Base-by-base conservation (phyloP, 345 rosid species). In the Arabis hirsuta region DNA sequence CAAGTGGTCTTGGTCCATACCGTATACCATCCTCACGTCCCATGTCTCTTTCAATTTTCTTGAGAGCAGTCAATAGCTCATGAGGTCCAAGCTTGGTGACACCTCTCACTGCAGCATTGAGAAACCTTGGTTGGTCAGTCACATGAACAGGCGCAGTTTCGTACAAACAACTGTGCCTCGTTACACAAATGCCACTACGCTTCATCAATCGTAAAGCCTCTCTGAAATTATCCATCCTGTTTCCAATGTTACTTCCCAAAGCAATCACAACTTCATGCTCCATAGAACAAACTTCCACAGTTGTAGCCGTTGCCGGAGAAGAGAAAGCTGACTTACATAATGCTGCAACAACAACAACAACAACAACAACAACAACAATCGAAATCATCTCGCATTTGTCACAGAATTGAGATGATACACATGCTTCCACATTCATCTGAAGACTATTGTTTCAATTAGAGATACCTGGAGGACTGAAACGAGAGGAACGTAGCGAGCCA, bases 181-280 rank as follows among this genome's bases (percentile, higher is more conserved):
- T 86, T 39, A 94, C 73, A 58, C 59, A 27, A 67, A 94, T 71
- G 69, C 98, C 96, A 1, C 73, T 73, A 71, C 67, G 73, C 72
- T 79, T 87, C 97, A 91, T 88, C 73, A 81, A 64, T 16, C 54
- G 69, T 75, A 91, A 80, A 14, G 96, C 97, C 60, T 89, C 81
- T 27, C 78, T 82, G 72, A 94, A 91, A 63, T 88, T 86, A 53
- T 55, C 56, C 78, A 91, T 71, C 60, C 98, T 76, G 72, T 91
- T 81, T 34, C 97, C 95, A 27, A 94, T 84, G 79, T 94, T 91
- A 78, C 98, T 86, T 74, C 98, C 98, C 16, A 94, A 27, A 67
- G 98, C 98, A 73, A 91, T 94, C 72, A 85, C 86, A 4, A 94
- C 88, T 74, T 94, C 96, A 71, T 94, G 84, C 81, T 88, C 89